These are phyloP conservation scores for Avena eriantha DNA, from an alignment of 176 grass and related monocot genomes.

Conservation along the genomic window DNA sequence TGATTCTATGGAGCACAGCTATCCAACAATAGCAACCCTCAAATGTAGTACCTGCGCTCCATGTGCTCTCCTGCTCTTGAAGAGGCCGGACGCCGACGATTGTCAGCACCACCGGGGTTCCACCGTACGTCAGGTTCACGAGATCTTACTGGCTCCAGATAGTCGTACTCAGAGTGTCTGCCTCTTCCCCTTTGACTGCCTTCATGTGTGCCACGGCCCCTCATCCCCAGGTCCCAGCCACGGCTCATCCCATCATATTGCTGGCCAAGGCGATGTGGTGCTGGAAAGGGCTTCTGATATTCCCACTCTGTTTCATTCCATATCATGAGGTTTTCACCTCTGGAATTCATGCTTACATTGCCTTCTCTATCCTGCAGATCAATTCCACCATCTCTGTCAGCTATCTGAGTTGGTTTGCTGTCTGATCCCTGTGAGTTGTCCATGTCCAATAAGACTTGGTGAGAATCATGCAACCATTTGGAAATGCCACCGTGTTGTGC, in stretches of 20 bases:
- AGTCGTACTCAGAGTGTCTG: neutral
- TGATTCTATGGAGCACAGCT: slow-evolving; percentile 2
- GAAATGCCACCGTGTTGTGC: slow-evolving; percentile 29
- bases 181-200: slow-evolving; percentile 9
- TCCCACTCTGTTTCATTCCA: slow-evolving; percentile 31
- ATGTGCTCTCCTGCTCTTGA: slow-evolving; percentile 9
- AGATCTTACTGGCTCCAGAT: neutral
- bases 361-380: slow-evolving; percentile 21
- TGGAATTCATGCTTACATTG: neutral
- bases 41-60: slow-evolving; percentile 29
- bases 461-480: slow-evolving; percentile 24
- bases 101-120: neutral
- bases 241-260: neutral
- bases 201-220: neutral
- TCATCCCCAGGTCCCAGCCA: neutral
- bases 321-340: slow-evolving; percentile 7
- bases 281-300: slow-evolving; percentile 25
- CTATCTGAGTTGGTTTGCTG: slow-evolving; percentile 1
- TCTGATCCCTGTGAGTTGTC: slow-evolving; percentile 12
- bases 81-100: neutral
- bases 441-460: neutral
- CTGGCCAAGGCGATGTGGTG: slow-evolving; percentile 31
- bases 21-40: neutral
- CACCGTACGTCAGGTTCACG: slow-evolving; percentile 1
- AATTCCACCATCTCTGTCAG: neutral